Base-by-base conservation (phyloP, 2,329 filamentous ascomycete genomes). In the Albifimbria verrucaria region DNA sequence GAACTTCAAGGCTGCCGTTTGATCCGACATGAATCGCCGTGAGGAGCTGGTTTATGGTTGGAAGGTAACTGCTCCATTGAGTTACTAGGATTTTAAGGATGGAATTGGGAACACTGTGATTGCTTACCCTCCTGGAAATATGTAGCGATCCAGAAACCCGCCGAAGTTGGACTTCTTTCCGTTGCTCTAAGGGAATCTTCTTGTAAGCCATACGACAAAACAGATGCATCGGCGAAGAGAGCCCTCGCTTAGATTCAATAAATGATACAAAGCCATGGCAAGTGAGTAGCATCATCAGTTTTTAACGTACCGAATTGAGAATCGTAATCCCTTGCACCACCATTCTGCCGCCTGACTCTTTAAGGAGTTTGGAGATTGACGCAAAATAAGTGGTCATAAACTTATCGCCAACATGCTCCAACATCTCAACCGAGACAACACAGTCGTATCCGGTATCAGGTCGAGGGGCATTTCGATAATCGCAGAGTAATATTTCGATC, bases 71-170 rank as follows among this genome's bases (percentile, higher is more conserved):
- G n/a, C n/a, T n/a, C n/a, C n/a, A n/a, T n/a, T n/a, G n/a, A n/a
- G n/a, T n/a, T n/a, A n/a, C n/a, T n/a, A n/a, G n/a, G n/a, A n/a
- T n/a, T n/a, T n/a, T n/a, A n/a, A n/a, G n/a, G n/a, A n/a, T n/a
- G n/a, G n/a, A n/a, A n/a, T n/a, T n/a, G n/a, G n/a, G n/a, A n/a
- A n/a, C n/a, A n/a, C n/a, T n/a, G n/a, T n/a, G n/a, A n/a, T n/a
- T n/a, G n/a, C n/a, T n/a, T n/a, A n/a, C n/a, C 88, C 88, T n/a
- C 88, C 87, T 0, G 88, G 88, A 68, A 92, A 91, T 51, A 91
- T 90, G 69, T 91, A 89, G 56, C 85, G 83, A 53, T 86, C 81
- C 64, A 91, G 90, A 68, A 91, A 91, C 46, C 26, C 25, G 7
- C 4, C n/a, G 23, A 23, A 24, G 9, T 25, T 48, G 15, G 15